A percentile compares a stretch with the other conserved stretches of the same genome.
Conservation (phyloP, 139 green algal genomes). For the Pleodorina starrii region DNA sequence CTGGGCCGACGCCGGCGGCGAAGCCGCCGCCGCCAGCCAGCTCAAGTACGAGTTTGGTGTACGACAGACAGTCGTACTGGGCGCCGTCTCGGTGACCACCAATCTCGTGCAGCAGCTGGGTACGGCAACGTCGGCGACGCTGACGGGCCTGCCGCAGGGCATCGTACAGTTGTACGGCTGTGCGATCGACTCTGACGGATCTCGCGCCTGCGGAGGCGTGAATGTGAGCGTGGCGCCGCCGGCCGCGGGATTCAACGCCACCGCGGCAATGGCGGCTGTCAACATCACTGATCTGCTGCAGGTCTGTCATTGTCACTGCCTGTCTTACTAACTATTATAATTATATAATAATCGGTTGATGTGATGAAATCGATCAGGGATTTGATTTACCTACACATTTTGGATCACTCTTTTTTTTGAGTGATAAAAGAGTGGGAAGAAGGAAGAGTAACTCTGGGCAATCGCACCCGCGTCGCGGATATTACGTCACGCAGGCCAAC, state of each 20-base stretch:
- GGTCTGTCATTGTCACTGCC: not conserved
- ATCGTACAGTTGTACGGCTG: conserved; percentile 17
- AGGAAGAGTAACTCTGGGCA: too few relatives aligned
- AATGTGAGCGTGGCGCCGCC: not conserved
- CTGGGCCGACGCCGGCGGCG: not conserved
- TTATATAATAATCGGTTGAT: too few relatives aligned
- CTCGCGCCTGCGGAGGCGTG: not conserved
- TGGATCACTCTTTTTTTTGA: too few relatives aligned
- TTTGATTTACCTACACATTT: too few relatives aligned
- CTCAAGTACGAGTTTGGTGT: conserved; percentile 44
- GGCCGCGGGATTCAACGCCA: not conserved
- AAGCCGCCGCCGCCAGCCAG: not conserved
- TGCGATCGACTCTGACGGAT: not conserved
- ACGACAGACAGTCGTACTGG: not conserved
- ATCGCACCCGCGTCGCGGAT: too few relatives aligned
- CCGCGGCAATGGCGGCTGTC: not conserved
- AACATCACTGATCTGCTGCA: not conserved
- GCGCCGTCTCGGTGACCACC: not conserved
- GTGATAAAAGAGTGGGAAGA: too few relatives aligned
- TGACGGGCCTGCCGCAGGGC: conserved; percentile 28
- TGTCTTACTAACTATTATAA: too few relatives aligned
- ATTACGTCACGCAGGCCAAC: conserved; percentile 27
- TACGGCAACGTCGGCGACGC: not conserved
- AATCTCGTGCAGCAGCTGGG: conserved; percentile 21
- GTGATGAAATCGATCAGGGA: too few relatives aligned